Evolutionary conservation across 1,284 basidiomycete genomes (phyloP), one percentile per base, ranked within the genome.

Genomic region (Wallemia mellicola): DNA sequence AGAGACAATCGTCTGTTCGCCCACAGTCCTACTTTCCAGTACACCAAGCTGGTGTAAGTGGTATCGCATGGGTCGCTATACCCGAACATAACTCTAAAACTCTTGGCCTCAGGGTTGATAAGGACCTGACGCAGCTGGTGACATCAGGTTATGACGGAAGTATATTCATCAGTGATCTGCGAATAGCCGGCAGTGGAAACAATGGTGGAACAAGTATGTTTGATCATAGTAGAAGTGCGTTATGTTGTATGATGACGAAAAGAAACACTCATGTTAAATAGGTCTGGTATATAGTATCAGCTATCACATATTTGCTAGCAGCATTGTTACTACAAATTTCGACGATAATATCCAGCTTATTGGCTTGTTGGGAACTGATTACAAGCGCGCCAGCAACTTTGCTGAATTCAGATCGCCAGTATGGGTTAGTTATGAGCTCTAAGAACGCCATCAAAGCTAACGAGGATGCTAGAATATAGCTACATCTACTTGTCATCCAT

Each of bases 401-500:
- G 22, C 38, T 5, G 38, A 48, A 17, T 48, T 48, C 38, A n/a
- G 9, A 3, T 48, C 14, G 5, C 14, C 38, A 11, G n/a, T 48
- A 17, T 32, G 7, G 30, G 30, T 32, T 7, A 19, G 30, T 32
- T 32, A 9, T 32, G 7, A 19, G 9, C 30, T 32, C 58, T n/a
- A n/a, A n/a, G 19, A 30, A 19, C 24, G 28, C 59, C 26, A 11
- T 60, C n/a, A 60, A 26, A 61, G 14, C 48, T 57, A 38, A 32
- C 28, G 11, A 22, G 15, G 2, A 2, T 48, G 26, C 7, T 64
- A 91, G 86, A 78, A 75, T 61, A 68, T 91, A 17, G 72, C 74
- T 58, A 74, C 79, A 0, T 91, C 86, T 0, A 83, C 89, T 59
- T 84, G 82, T 66, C 89, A 95, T 66, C 80, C 86, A 3, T 83